Conservation (phyloP, 2,329 filamentous ascomycete genomes). For the Hypoxylon sp. region DNA sequence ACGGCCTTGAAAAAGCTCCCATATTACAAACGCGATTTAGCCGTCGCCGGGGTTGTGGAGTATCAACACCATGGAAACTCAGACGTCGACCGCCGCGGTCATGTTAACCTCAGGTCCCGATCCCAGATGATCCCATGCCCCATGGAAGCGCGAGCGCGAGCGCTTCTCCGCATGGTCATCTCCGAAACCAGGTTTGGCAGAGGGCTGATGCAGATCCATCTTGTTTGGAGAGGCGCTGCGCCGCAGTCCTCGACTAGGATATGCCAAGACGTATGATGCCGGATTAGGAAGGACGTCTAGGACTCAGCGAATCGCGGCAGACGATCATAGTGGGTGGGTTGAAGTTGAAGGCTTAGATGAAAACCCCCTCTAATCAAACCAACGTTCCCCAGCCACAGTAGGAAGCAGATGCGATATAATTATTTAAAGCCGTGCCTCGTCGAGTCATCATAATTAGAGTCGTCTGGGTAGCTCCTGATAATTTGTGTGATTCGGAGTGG, state of each 20-base stretch:
- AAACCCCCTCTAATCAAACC: neutral
- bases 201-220: constrained; percentile 22
- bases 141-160: neutral
- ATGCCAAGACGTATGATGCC: constrained; percentile 14
- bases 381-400: neutral
- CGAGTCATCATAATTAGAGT: neutral
- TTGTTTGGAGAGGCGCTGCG: constrained; percentile 17
- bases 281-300: constrained; percentile 25
- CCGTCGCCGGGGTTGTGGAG: neutral
- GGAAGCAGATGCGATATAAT: neutral
- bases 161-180: constrained; percentile 13
- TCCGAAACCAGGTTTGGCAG: constrained; percentile 2
- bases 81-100: neutral
- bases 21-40: neutral
- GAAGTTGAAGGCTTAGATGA: constrained; percentile 3
- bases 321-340: neutral
- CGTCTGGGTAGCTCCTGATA: neutral
- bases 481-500: neutral
- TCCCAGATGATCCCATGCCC: neutral
- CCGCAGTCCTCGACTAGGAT: constrained; percentile 5
- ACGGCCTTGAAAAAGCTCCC: constrained; percentile 1
- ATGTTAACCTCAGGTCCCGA: neutral
- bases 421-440: neutral
- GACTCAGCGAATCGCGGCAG: constrained; percentile 6
- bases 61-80: neutral